phyloP scores from a whole-genome alignment of 1,284 basidiomycete species.

The Volvariella surrecta region DNA sequence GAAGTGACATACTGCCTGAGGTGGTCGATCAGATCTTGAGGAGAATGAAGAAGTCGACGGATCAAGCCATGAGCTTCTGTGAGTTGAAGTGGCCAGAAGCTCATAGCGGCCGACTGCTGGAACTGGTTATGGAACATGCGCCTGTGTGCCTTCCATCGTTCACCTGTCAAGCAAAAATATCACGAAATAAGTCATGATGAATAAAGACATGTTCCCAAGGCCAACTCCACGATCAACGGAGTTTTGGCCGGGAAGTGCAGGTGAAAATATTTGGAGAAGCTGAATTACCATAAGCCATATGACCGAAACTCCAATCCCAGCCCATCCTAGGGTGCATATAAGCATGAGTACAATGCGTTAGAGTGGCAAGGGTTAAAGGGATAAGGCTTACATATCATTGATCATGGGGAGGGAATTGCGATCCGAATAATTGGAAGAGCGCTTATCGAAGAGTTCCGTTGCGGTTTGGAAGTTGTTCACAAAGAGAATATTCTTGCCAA shows the following conservation, averaged over 20 bases:
- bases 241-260: not conserved
- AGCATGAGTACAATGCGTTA: constrained; percentile 2
- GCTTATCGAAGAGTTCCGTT: constrained; percentile 35
- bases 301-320: constrained; percentile 42
- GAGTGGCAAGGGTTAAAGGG: constrained; percentile 3
- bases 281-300: constrained; percentile 36
- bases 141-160: constrained; percentile 39
- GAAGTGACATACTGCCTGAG: constrained; percentile 30
- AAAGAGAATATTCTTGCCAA: constrained; percentile 34
- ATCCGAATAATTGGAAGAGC: constrained; percentile 36
- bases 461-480: constrained; percentile 32
- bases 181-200: too few relatives aligned
- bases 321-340: constrained; percentile 30
- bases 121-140: constrained; percentile 40
- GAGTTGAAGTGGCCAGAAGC: constrained; percentile 29
- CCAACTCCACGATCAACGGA: too few relatives aligned
- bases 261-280: not conserved
- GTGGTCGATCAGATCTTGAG: constrained; percentile 30
- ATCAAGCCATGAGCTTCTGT: constrained; percentile 30
- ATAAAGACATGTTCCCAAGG: too few relatives aligned
- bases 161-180: constrained; percentile 16
- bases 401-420: constrained; percentile 26
- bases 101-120: constrained; percentile 24
- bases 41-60: constrained; percentile 26
- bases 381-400: constrained; percentile 20